Evolutionary conservation across 2,329 filamentous ascomycete genomes (phyloP).

Genomic region (Penicillium sp.): DNA sequence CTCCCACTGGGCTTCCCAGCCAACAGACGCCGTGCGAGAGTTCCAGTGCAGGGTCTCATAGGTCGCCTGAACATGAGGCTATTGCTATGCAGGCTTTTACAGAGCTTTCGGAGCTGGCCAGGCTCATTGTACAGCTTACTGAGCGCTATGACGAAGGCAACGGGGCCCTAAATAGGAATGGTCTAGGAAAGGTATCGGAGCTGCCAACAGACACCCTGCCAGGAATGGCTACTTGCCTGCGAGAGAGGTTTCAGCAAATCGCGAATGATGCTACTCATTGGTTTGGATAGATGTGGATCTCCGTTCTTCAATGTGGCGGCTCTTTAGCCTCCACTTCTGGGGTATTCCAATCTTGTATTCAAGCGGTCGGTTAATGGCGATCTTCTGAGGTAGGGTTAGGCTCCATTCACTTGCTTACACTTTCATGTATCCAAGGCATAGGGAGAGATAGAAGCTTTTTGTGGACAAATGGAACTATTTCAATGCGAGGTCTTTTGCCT

Average conservation of each 20-base stretch:
- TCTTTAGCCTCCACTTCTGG: background rate
- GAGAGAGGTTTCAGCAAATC: slow-evolving; percentile 2
- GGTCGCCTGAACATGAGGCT: background rate
- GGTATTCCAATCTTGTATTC: background rate
- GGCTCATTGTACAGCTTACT: slow-evolving; percentile 9
- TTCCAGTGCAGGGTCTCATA: background rate
- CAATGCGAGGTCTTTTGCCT: too few relatives aligned
- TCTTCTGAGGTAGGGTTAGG: too few relatives aligned
- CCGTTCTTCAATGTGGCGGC: background rate
- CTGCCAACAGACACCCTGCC: slow-evolving; percentile 1
- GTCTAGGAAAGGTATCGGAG: background rate
- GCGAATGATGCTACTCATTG: background rate
- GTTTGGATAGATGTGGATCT: background rate
- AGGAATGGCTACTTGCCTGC: background rate
- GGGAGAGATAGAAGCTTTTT: too few relatives aligned
- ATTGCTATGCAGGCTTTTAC: background rate
- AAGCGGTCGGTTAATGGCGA: too few relatives aligned
- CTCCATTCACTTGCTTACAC: too few relatives aligned
- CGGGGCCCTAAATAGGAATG: background rate
- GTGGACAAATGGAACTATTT: too few relatives aligned
- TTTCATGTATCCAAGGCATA: too few relatives aligned
- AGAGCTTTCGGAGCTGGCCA: slow-evolving; percentile 10
- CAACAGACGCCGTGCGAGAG: background rate
- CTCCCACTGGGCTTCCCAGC: background rate
- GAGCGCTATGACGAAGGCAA: background rate